Evolutionary conservation across 176 grass and related monocot genomes (phyloP), one percentile per base, ranked within the genome.

Genomic region (Hordeum vulgare): DNA sequence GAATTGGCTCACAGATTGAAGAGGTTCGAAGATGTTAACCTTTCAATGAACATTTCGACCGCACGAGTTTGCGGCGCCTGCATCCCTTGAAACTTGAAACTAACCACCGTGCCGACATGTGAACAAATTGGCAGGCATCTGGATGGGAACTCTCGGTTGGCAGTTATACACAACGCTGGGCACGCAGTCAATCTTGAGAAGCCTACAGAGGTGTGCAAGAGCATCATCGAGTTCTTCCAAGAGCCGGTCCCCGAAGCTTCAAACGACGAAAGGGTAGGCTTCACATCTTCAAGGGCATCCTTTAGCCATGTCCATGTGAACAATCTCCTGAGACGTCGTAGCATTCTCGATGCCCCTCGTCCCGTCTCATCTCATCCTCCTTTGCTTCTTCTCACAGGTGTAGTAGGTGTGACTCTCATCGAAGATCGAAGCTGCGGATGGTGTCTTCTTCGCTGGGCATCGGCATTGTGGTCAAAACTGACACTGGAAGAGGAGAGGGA

Each of bases 111-210:
- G 66, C 74, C 20, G 11, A 53, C 10, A 41, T 51, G 28, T 71
- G 68, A 63, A 75, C 45, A 67, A 76, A 61, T 82, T 61, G 54
- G n/a, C 92, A 99, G 96, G 77, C 93, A 94, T 94, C 89, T 99
- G 11, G 78, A 53, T 14, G 96, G 90, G 7, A 92, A 85, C 56
- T 88, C 91, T 65, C 85, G 89, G 18, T 66, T 99, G 80, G 87
- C 87, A 71, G 86, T 92, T 33, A 90, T 96, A 77, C 90, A 62
- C 28, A 90, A 94, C 54, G 93, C 96, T 67, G 93, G 96, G 21
- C 96, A 99, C 47, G 96, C 93, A n/a, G 89, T 96, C 54, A 99
- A 96, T 56, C 93, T 99, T 56, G 96, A 99, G 86, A 99, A 99
- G 76, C 74, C 89, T 41, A 76, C 63, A 75, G 89, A 94, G 10